These are phyloP conservation scores for Falciphora oryzae DNA, from an alignment of 2,329 filamentous ascomycete genomes.

Conservation along the genomic window DNA sequence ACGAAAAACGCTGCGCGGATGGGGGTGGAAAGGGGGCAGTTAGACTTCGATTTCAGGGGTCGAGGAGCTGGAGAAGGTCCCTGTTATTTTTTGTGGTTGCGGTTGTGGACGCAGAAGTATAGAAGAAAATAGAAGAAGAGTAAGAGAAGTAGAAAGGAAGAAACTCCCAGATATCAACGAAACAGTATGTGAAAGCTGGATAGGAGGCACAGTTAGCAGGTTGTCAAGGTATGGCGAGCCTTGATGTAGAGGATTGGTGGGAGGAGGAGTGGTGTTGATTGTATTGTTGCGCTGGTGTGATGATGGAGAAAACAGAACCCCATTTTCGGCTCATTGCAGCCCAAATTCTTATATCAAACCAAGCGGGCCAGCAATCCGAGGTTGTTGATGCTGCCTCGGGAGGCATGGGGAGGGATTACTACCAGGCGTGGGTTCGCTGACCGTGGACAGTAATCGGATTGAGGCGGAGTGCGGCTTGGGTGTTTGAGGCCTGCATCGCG, in stretches of 20 bases:
- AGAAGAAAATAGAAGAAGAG: background rate
- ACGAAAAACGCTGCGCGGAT: background rate
- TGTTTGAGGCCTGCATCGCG: background rate
- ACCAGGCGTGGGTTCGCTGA: constrained; percentile 17
- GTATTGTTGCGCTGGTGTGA: background rate
- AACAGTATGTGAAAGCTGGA: background rate
- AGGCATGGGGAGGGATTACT: background rate
- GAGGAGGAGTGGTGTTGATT: background rate
- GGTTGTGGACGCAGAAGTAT: too few relatives aligned
- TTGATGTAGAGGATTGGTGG: background rate
- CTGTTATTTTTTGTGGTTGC: background rate
- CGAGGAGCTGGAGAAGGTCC: background rate
- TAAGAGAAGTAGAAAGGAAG: background rate
- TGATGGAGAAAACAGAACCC: background rate
- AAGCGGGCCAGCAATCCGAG: background rate
- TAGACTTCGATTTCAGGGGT: background rate
- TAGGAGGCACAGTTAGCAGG: background rate
- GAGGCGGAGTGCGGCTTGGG: background rate
- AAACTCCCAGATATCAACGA: background rate
- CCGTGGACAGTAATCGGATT: background rate
- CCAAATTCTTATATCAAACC: constrained; percentile 2
- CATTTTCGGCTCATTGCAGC: background rate
- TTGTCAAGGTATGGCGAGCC: too few relatives aligned
- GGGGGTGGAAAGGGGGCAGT: background rate
- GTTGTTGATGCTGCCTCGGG: background rate